Evolutionary conservation across 1,284 basidiomycete genomes (phyloP), one percentile per base, ranked within the genome.

Genomic region (Fomitopsis palustris): DNA sequence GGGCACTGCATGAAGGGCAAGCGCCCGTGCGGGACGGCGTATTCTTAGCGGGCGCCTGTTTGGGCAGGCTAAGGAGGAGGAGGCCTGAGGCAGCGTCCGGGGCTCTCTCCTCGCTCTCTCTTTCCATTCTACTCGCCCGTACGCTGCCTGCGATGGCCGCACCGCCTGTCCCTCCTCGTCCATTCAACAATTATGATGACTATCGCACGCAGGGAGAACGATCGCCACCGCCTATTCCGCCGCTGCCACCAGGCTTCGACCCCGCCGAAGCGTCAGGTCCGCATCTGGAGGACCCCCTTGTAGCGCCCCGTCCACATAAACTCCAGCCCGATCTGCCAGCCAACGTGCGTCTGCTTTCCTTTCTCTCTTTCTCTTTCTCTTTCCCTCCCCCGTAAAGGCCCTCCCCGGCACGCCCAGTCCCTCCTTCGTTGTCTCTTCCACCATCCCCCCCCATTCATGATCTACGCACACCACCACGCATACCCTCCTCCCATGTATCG

Each of bases 251-350:
- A 2, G 64, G 73, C 29, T 75, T 74, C 58, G 60, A 64, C 35
- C 62, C 63, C 16, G 68, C 62, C 58, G 64, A 58, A 64, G 68
- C 56, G 19, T 72, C 72, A 1, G 63, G 62, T 3, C 83, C 83
- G 23, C 83, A 85, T 61, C 84, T 80, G 58, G 80, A 80, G 62
- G 75, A 82, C 19, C 86, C 87, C 0, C 76, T 91, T 8, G 81
- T 81, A 7, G 88, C 88, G 0, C 89, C 89, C 4, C 77, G 84
- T n/a, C 85, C 88, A 0, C 84, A 87, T 61, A 79, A 83, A 56
- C 58, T 87, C 7, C 83, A 87, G 66, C 85, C 84, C 17, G 78
- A 77, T 64, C 70, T 88, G 1, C 84, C 86, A n/a, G 78, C 80
- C 38, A 86, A 87, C 67, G 87, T 87, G 69, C 69, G 84, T 74